Evolutionary conservation across 495 filamentous ascomycete species (phyloP), one percentile per base, ranked within the genome.

Genomic region (Penicillium bovifimosum): DNA sequence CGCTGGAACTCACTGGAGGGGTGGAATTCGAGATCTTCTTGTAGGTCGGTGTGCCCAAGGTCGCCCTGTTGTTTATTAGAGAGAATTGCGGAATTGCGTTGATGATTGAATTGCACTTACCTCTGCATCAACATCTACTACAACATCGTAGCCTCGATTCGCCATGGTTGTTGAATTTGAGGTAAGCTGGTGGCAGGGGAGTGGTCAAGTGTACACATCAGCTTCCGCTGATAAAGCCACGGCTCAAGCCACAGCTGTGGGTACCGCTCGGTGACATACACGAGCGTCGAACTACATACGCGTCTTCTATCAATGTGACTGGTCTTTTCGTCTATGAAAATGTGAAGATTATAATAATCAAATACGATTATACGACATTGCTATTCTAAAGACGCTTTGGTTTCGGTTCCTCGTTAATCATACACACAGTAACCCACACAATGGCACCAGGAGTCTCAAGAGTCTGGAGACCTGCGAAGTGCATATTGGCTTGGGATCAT

Each of bases 1-100:
- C 36, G 28, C 9, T n/a, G 43, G 29, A 32, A 63, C 73, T 58
- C 73, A 89, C 86, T 88, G 40, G 90, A 96, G 60, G 87, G 84
- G 79, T 98, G 93, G 76, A 98, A 98, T 80, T 97, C 95, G 56
- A 97, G 90, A 75, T 97, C 95, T 66, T 96, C 91, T 77, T 96
- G 88, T 10, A 97, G 84, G 70, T 98, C 93, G 31, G 93, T 97
- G 73, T 96, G 90, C 61, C 93, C 93, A 54, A 98, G 86, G 75
- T 98, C 93, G 69, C 93, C 93, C 89, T 97, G 60, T 35, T 34
- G 24, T 24, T 26, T 38, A 43, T 67, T 56, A 71, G 59, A 43
- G n/a, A n/a, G n/a, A n/a, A n/a, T n/a, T 41, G 26, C 14, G 31
- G 18, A 17, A 32, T 6, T 42, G 20, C 1, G 1, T 26, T 31